Base-by-base conservation (phyloP, 768 basidiomycete genomes). In the Boletus reticuloceps region DNA sequence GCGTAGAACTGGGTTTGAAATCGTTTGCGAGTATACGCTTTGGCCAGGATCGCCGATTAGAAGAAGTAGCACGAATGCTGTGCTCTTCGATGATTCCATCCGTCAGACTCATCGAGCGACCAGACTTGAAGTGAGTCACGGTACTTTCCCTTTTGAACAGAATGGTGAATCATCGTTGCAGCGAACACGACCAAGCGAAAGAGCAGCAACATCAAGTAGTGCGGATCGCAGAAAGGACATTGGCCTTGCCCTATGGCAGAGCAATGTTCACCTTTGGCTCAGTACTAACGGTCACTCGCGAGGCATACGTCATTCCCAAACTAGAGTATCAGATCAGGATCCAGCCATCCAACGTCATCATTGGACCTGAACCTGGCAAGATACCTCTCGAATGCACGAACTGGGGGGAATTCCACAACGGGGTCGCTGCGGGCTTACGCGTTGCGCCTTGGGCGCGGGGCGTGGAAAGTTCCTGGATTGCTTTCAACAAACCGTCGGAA, bases 361-460 rank as follows among this genome's bases (percentile, higher is more conserved):
- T 86, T 32, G 69, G 79, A 16, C 84, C 86, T 1, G 91, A 92
- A 54, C 66, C 77, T 19, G 85, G 86, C n/a, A 89, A 91, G 68
- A 81, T 94, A 55, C 77, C 81, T 0, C 61, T 72, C 1, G 95
- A 98, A 41, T 86, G 85, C 31, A 72, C 83, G 6, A 82, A 79
- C 49, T 99, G 96, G 97, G 94, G 91, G n/a, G 91, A 95, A 56
- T 99, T 99, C 72, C 94, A 98, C 72, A 94, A 96, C 59, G 97
- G 97, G 11, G 96, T 97, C 0, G 93, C 94, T 9, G 91, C 93
- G 5, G 97, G 89, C 4, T 71, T 99, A 41, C 85, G 91, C 8
- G 84, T 98, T 47, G 85, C 88, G 0, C 84, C 90, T 0, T 79
- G 82, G n/a, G 82, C 87, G 10, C 72, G 76, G 46, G 84, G 84